Base-by-base conservation (phyloP, 2,329 filamentous ascomycete species). In the Zarea fungicola region DNA sequence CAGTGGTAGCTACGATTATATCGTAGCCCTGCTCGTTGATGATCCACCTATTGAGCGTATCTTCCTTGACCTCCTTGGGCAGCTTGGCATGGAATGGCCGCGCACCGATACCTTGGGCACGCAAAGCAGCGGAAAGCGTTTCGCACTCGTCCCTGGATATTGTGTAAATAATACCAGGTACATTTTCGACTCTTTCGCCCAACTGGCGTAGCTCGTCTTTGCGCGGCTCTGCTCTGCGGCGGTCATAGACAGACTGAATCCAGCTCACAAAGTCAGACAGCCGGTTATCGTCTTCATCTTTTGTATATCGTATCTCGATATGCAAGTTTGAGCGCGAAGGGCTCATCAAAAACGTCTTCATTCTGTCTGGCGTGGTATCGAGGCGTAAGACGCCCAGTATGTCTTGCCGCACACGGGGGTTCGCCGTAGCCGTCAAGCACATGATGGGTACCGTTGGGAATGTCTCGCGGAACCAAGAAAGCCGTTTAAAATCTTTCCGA, bases 1-100 rank as follows among this genome's bases (percentile, higher is more conserved):
- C 92, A 1, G 89, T 97, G 0, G 92, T 97, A 2, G 92, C 92
- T 23, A 96, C 90, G 52, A 97, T 92, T 42, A 97, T 83, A 63
- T 93, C 90, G 68, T 93, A 96, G 1, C 86, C 86, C 22, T 78
- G 75, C 47, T 81, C 78, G 62, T 89, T 87, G 48, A 77, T 75
- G 39, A 90, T 83, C 87, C 87, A 92, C 16, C 78, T 77, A 14
- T 76, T 67, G 4, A 91, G 73, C 2, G 85, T 85, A 51, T 86
- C 80, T 56, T 87, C 84, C 60, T 89, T 90, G 49, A 79, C 75
- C 6, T 83, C 73, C 60, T 83, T 78, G 49, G 80, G 66, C 55
- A 93, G 71, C 59, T 85, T 81, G 43, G 85, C 78, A 68, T 89
- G 81, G 69, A 90, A 84, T 44, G 87, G 76, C 62, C 85, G 77